phyloP scores from a whole-genome alignment of 2,329 filamentous ascomycete species.

The Epichloe bromicola region DNA sequence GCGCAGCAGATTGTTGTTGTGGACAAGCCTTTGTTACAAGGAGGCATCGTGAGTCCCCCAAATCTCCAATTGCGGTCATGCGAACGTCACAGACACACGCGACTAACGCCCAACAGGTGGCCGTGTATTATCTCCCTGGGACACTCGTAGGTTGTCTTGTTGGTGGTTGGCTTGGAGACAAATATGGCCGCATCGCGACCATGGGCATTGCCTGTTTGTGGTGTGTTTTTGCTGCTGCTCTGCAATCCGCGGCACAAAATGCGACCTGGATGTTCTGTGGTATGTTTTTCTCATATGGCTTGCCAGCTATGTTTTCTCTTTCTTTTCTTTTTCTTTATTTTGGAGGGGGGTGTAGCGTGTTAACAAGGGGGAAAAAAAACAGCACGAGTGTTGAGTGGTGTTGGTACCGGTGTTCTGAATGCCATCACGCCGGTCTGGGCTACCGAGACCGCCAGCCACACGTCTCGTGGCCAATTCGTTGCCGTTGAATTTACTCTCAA shows the following conservation, averaged over 20 bases:
- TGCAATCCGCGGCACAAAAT: constrained; percentile 56
- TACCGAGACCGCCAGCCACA: constrained; percentile 32
- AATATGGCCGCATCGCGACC: constrained; percentile 38
- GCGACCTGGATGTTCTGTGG: constrained; percentile 57
- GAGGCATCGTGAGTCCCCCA: constrained; percentile 27
- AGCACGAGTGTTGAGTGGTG: constrained; percentile 35
- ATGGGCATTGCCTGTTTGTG: constrained; percentile 46
- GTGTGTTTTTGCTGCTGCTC: constrained; percentile 45
- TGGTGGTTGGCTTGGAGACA: constrained; percentile 37
- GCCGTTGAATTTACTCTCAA: constrained; percentile 63
- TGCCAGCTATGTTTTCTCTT: too few relatives aligned
- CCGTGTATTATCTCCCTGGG: constrained; percentile 37
- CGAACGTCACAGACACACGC: background rate
- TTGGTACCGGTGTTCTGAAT: constrained; percentile 38
- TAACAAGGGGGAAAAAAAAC: constrained; percentile 8
- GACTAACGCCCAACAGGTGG: constrained; percentile 9
- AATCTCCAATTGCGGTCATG: background rate
- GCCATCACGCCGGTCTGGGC: constrained; percentile 36
- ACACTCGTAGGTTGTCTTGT: constrained; percentile 36
- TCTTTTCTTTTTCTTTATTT: too few relatives aligned
- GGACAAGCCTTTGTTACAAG: constrained; percentile 37
- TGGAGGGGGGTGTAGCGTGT: too few relatives aligned
- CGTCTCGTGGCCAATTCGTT: constrained; percentile 53
- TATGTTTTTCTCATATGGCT: constrained; percentile 12
- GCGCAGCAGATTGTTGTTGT: constrained; percentile 39